Evolutionary conservation across 805 yeast genomes (phyloP), one percentile per base, ranked within the genome.

Genomic region (Metschnikowia baotianmanensis): DNA sequence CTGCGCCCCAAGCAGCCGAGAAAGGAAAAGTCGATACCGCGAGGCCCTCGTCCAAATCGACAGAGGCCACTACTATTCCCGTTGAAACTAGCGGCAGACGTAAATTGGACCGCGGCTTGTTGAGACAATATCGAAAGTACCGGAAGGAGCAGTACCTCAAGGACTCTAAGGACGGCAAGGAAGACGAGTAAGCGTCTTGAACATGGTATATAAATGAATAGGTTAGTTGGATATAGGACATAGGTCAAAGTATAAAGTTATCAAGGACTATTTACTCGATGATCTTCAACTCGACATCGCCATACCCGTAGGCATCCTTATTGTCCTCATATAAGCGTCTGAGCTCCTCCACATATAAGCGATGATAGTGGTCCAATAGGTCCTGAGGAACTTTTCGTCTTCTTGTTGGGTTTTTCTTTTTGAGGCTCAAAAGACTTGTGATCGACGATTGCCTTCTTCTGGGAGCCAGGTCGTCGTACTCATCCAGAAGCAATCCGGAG

Each of bases 311-410:
- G 42, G 69, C 67, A 2, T 65, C 70, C 58, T 81, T 86, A 56
- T 89, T 76, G 4, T 77, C 82, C 27, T 83, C 77, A 61, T 79
- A 91, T 2, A 89, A 67, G 46, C 74, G 67, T 46, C 71, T 61
- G 50, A 90, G 62, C 45, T 80, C 86, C 6, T 77, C 72, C 9
- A 84, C 73, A 57, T 93, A 93, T 19, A 80, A 51, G 12, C 63
- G 65, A 61, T 91, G 99, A 54, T 83, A 88, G 46, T 80, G 70
- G 39, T 84, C 82, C 13, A 89, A 70, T 21, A 69, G 40, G 23
- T 62, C 69, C 18, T 58, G 65, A 2, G 75, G 73, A 19, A 67
- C 55, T 35, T 64, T 63, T 4, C 62, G 40, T 38, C 53, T 55
- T 31, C 47, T 47, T 1, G 52, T 41, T 15, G 50, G 36, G 36